Conservation (phyloP, 805 yeast genomes). For the Wickerhamiella australiensis region DNA sequence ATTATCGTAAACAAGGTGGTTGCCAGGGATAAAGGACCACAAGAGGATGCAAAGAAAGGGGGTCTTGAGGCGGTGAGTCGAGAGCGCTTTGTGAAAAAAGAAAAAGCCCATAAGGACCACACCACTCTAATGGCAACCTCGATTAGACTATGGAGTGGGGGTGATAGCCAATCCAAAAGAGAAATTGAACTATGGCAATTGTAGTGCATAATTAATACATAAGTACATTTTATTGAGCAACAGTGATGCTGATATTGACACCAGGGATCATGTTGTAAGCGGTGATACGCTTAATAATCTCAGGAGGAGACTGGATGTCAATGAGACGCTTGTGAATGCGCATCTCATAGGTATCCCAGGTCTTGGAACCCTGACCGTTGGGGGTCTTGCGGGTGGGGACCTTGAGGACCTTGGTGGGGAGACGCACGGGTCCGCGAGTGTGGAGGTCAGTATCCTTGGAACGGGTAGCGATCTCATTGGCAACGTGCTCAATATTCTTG, state of each 20-base stretch:
- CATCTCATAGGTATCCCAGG: conserved; percentile 99
- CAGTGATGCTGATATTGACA: conserved; percentile 63
- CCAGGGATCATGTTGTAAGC: conserved; percentile 98
- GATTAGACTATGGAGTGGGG: no score
- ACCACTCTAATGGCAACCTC: no score
- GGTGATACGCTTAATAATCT: conserved; percentile 86
- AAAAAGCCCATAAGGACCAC: no score
- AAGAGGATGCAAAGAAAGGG: conserved; percentile 12
- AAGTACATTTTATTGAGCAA: conserved; percentile 24
- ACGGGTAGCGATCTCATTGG: conserved; percentile 76
- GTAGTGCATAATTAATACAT: conserved; percentile 9
- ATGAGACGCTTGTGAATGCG: conserved; percentile 99
- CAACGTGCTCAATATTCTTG: conserved; percentile 93
- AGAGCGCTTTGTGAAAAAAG: no score
- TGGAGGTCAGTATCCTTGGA: conserved; percentile 66
- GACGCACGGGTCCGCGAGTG: conserved; percentile 98
- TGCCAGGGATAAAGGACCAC: no score
- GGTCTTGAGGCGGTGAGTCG: no score
- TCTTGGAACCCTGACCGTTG: conserved; percentile 99
- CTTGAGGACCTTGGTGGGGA: conserved; percentile 98
- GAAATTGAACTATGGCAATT: background rate
- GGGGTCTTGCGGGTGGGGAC: conserved; percentile 99
- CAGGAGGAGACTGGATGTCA: conserved; percentile 95
- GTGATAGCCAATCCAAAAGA: background rate
- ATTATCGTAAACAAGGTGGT: background rate